These are phyloP conservation scores for Acanthamoeba royreba DNA, from an alignment of 208 protist species.

Conservation along the genomic window DNA sequence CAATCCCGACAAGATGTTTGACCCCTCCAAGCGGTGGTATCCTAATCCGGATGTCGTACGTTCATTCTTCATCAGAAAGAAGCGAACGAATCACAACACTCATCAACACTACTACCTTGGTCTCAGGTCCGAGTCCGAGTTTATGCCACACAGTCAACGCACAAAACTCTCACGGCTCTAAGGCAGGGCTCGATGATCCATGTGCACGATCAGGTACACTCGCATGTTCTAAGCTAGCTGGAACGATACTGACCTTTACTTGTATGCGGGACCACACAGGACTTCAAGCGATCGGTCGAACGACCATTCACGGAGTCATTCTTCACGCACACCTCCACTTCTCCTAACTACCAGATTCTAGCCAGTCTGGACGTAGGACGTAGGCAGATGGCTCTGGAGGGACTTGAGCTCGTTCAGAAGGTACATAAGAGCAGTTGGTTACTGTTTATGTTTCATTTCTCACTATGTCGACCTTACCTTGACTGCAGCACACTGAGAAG, in stretches of 20 bases:
- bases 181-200: constrained; percentile 51
- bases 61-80: background rate
- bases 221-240: too few relatives aligned
- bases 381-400: constrained; percentile 40
- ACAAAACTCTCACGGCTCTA: constrained; percentile 49
- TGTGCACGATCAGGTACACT: constrained; percentile 17
- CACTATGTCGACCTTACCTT: background rate
- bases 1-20: background rate
- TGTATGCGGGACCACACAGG: background rate
- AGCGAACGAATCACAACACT: too few relatives aligned
- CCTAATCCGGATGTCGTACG: background rate
- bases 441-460: background rate
- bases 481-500: background rate
- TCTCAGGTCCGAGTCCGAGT: constrained; percentile 3
- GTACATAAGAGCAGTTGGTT: background rate
- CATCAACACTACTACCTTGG: background rate
- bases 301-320: constrained; percentile 35
- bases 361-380: constrained; percentile 43
- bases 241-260: too few relatives aligned
- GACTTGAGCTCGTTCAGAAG: constrained; percentile 31
- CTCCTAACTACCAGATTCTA: constrained; percentile 56
- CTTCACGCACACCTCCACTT: constrained; percentile 54
- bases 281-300: constrained; percentile 37
- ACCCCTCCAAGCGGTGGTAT: background rate
- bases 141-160: constrained; percentile 52